Base-by-base conservation (phyloP, 768 basidiomycete species). In the Suillus ampliporus region DNA sequence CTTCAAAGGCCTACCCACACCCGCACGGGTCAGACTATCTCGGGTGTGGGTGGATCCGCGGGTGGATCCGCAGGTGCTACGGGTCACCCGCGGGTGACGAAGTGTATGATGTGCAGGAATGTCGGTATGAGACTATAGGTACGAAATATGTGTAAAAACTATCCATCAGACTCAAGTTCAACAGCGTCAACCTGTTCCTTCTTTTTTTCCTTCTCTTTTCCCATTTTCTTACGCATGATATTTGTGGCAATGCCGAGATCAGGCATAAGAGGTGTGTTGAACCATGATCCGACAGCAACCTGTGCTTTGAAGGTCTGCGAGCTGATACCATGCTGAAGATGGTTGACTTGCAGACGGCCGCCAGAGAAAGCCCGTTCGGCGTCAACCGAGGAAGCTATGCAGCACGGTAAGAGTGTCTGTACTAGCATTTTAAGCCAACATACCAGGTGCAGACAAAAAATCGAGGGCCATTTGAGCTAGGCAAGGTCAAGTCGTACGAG, bases 361-460 rank as follows among this genome's bases (percentile, higher is more conserved):
- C 65, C 65, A 35, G 76, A 78, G 66, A 79, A 79, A 28, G 77
- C 72, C 43, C 68, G 68, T 57, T 79, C 76, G n/a, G 74, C 76
- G 70, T 78, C 76, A 56, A 78, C 77, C 34, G 76, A 78, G 14
- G 65, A 66, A 28, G 64, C 63, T 67, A 41, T 26, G n/a, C n/a
- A n/a, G n/a, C n/a, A n/a, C n/a, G n/a, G n/a, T n/a, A n/a, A n/a
- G n/a, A n/a, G n/a, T n/a, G n/a, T n/a, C n/a, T n/a, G n/a, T n/a
- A n/a, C n/a, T n/a, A n/a, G n/a, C n/a, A n/a, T n/a, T n/a, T n/a
- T n/a, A n/a, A n/a, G n/a, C n/a, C n/a, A n/a, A n/a, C n/a, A n/a
- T n/a, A n/a, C n/a, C n/a, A n/a, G n/a, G n/a, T n/a, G n/a, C n/a
- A n/a, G n/a, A n/a, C n/a, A n/a, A n/a, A n/a, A n/a, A n/a, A n/a